Percentiles rank a stretch among this genome's conserved stretches.
These are phyloP conservation scores for Suillus alpinus DNA, from an alignment of 768 basidiomycete genomes.

Conservation along the genomic window DNA sequence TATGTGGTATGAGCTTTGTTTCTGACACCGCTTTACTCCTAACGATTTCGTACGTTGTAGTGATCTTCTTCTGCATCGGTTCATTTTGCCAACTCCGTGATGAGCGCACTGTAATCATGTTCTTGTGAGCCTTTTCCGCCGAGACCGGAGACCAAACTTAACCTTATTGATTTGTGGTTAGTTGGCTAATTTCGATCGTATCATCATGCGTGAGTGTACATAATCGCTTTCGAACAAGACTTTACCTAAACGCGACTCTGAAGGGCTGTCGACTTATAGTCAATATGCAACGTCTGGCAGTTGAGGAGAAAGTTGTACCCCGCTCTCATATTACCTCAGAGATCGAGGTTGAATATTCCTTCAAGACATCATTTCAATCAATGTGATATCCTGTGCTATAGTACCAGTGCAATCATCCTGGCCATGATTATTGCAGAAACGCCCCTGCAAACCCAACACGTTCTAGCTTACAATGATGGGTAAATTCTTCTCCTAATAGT, in stretches of 20 bases:
- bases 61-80: not conserved
- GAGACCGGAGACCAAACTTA: conserved; percentile 4
- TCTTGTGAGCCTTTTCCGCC: conserved; percentile 10
- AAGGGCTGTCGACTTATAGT: conserved; percentile 24
- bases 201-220: conserved; percentile 16
- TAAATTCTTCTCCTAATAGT: not conserved
- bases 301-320: not conserved
- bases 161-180: not conserved
- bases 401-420: conserved; percentile 3
- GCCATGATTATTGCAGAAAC: conserved; percentile 6
- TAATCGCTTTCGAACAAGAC: not conserved
- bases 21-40: not conserved
- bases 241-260: not conserved
- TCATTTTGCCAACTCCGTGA: not conserved
- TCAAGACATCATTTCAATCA: not conserved
- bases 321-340: not conserved
- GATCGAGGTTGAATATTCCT: not conserved
- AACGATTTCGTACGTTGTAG: conserved; percentile 1
- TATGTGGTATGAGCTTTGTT: conserved; percentile 32
- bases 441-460: conserved; percentile 18
- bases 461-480: conserved; percentile 12
- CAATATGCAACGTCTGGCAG: conserved; percentile 19
- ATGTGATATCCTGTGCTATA: not conserved
- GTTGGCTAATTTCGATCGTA: conserved; percentile 14
- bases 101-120: conserved; percentile 1